phyloP scores from a whole-genome alignment of 768 basidiomycete genomes.

The Coprinopsis strossmayeri region DNA sequence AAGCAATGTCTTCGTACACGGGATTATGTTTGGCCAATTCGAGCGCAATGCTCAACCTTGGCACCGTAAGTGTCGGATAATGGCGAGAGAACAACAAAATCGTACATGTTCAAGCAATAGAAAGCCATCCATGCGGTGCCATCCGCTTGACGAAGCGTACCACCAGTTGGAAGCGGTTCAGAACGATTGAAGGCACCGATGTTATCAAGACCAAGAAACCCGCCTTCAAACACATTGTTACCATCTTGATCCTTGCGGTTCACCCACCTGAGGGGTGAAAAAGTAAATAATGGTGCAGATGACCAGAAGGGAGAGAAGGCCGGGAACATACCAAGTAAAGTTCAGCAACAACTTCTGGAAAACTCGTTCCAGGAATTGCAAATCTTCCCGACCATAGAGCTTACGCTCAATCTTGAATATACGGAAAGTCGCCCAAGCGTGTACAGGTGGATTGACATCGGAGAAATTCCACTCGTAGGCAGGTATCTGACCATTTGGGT shows the following conservation, averaged over 20 bases:
- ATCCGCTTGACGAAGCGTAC: slow-evolving; percentile 90
- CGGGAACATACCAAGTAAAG: slow-evolving; percentile 97
- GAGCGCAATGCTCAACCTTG: slow-evolving; percentile 91
- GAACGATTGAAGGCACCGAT: slow-evolving; percentile 98
- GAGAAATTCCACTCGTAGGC: slow-evolving; percentile 99
- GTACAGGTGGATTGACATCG: slow-evolving; percentile 98
- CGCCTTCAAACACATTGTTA: slow-evolving; percentile 96
- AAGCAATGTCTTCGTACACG: slow-evolving; percentile 98
- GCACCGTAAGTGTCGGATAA: background rate
- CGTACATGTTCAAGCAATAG: slow-evolving; percentile 95
- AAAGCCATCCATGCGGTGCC: slow-evolving; percentile 99
- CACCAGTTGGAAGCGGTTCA: slow-evolving; percentile 93
- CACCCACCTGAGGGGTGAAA: slow-evolving; percentile 70
- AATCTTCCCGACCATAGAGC: slow-evolving; percentile 83
- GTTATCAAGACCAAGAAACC: slow-evolving; percentile 96
- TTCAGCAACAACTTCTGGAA: slow-evolving; percentile 97
- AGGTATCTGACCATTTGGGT: slow-evolving; percentile 96
- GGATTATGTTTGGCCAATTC: slow-evolving; percentile 97
- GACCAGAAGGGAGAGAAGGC: background rate
- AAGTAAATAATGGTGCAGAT: background rate
- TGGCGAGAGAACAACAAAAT: slow-evolving; percentile 16
- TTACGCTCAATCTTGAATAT: slow-evolving; percentile 99
- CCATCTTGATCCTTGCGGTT: slow-evolving; percentile 96
- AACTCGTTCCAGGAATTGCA: slow-evolving; percentile 91
- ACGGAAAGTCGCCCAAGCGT: slow-evolving; percentile 98